phyloP scores from a whole-genome alignment of 169 alveolate genomes.

The Ichthyophthirius multifiliis region DNA sequence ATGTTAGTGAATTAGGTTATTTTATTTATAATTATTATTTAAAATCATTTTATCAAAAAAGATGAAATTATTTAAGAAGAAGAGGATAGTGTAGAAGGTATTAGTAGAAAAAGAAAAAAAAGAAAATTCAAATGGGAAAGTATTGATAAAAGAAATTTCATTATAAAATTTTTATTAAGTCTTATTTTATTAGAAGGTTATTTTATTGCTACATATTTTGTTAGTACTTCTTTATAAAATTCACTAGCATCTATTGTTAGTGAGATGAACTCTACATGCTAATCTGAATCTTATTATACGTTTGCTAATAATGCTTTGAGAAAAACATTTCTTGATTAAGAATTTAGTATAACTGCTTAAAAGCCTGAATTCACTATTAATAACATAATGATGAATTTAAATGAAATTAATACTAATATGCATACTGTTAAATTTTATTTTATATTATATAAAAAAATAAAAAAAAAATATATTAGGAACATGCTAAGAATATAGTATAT shows the following conservation, averaged over 20 bases:
- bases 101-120: slow-evolving; percentile 30
- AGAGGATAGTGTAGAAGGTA: slow-evolving; percentile 15
- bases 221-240: slow-evolving; percentile 7
- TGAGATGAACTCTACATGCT: slow-evolving; percentile 26
- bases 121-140: slow-evolving; percentile 40
- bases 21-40: not conserved
- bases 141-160: slow-evolving; percentile 18
- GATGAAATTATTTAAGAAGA: slow-evolving; percentile 15
- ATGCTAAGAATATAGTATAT: not conserved
- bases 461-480: not conserved
- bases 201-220: slow-evolving; percentile 27
- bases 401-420: not conserved
- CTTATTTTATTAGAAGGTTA: slow-evolving; percentile 8
- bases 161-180: slow-evolving; percentile 20
- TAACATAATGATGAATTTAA: slow-evolving; percentile 7
- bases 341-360: not conserved
- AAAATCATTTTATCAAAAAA: not conserved
- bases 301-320: slow-evolving; percentile 36
- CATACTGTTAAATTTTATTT: not conserved
- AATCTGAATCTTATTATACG: slow-evolving; percentile 20
- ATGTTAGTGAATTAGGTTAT: not conserved
- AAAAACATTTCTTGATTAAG: slow-evolving; percentile 3
- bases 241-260: not conserved
- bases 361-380: not conserved
- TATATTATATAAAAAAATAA: too few relatives aligned